Evolutionary conservation across 2,329 filamentous ascomycete species (phyloP), one percentile per base, ranked within the genome.

Genomic region (Aspergillus proliferans): DNA sequence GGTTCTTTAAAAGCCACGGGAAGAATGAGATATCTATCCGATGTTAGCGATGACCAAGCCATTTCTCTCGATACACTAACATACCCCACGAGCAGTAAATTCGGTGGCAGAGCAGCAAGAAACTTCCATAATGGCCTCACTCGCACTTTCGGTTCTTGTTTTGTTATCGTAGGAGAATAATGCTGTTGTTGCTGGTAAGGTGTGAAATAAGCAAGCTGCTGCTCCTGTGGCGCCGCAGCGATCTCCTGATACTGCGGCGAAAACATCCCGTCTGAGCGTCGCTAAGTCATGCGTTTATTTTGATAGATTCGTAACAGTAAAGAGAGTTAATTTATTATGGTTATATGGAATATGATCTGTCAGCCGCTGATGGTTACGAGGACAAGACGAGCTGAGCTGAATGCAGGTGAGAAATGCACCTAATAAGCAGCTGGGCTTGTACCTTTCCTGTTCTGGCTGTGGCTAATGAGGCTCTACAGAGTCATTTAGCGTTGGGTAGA

Each of bases 11-110:
- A 62, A 6, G 62, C 59, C 6, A 68, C 45, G 6, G 65, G 59
- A 9, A 67, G 52, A 7, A 66, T 57, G 34, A 68, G 38, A 38
- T 64, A 67, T 14, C 65, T 68, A 46, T 18, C 10, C 26, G 12
- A 4, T 1, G 5, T 30, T 30, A 30, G 26, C 26, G 26, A 30
- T 10, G 26, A 30, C 12, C 9, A 30, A 15, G 15, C 26, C 9
- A 12, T 30, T 12, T 12, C 2, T 30, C 10, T 28, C 9, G 14
- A 40, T 40, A 15, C 19, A 7, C 19, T 28, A 24, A 58, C 60
- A 36, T 54, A 68, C 65, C 65, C 65, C 14, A 60, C 47, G 15
- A 68, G 49, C 40, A 64, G 48, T 14, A 64, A 38, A 52, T 61
- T 57, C 21, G 62, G 55, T 10, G 62, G 64, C 15, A 56, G 47